Percentiles rank a stretch among this genome's conserved stretches.
Conservation (phyloP, 805 yeast species). For the Saturnispora silvae region DNA sequence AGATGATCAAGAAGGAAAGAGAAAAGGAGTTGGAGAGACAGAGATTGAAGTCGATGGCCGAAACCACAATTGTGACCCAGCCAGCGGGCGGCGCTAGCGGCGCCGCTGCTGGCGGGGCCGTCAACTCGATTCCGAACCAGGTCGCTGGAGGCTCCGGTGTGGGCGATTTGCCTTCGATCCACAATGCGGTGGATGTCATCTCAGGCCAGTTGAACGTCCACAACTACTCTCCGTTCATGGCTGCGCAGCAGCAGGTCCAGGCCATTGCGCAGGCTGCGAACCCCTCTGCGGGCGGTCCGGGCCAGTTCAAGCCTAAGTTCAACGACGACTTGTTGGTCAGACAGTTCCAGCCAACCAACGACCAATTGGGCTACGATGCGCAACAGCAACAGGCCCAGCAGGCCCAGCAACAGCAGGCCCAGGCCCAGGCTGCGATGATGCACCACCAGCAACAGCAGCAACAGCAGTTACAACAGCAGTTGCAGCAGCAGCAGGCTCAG, state of each 20-base stretch:
- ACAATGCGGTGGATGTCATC: conserved; percentile 7
- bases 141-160: too few species aligned
- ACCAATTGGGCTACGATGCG: neutral
- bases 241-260: conserved; percentile 2
- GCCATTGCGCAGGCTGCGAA: neutral
- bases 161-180: conserved; percentile 6
- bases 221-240: conserved; percentile 2
- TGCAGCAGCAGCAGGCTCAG: conserved; percentile 3
- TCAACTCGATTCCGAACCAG: neutral
- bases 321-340: conserved; percentile 8
- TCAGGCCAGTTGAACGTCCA: conserved; percentile 8
- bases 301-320: conserved; percentile 7
- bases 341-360: conserved; percentile 7
- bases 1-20: conserved; percentile 8
- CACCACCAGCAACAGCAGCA: neutral
- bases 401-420: conserved; percentile 6
- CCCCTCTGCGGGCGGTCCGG: neutral
- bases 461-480: neutral
- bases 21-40: conserved; percentile 9
- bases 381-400: conserved; percentile 4
- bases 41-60: conserved; percentile 6
- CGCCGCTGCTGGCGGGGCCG: too few species aligned
- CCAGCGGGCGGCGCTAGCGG: too few species aligned
- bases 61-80: conserved; percentile 3
- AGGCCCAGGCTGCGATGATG: too few species aligned